Percentiles rank a stretch among this genome's conserved stretches.
Conservation (phyloP, 2,329 filamentous ascomycete genomes). For the Acephala macrosclerotiorum region DNA sequence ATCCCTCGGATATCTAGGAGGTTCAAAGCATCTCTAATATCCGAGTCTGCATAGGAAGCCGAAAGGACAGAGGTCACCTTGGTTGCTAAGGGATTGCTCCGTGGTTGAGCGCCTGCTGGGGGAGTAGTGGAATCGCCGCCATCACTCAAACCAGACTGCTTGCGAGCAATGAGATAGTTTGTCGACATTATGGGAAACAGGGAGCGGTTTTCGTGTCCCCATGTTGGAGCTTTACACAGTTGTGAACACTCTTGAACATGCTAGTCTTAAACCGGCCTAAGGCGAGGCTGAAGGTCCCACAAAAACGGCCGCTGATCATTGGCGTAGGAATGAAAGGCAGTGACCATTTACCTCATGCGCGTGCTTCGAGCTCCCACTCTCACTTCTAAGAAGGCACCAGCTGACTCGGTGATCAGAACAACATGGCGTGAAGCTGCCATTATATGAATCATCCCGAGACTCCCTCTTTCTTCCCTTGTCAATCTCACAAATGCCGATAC, state of each 20-base stretch:
- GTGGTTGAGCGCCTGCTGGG: conserved; percentile 37
- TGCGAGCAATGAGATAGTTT: conserved; percentile 40
- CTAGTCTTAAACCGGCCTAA: conserved; percentile 20
- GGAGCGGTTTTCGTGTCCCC: not conserved
- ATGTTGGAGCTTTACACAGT: not conserved
- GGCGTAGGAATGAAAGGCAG: conserved; percentile 14
- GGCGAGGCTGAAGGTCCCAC: conserved; percentile 31
- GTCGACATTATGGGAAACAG: conserved; percentile 31
- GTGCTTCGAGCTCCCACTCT: conserved; percentile 16
- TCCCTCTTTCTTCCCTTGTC: not conserved
- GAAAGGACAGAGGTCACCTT: conserved; percentile 88
- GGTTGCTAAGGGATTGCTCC: conserved; percentile 72
- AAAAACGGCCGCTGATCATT: conserved; percentile 11
- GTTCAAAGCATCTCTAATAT: conserved; percentile 84
- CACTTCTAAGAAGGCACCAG: conserved; percentile 19
- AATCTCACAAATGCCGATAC: conserved; percentile 31
- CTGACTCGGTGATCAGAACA: conserved; percentile 31
- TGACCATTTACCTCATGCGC: conserved; percentile 28
- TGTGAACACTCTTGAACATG: not conserved
- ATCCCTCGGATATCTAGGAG: conserved; percentile 77
- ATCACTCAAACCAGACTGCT: conserved; percentile 36
- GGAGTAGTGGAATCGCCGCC: conserved; percentile 35
- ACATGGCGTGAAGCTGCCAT: conserved; percentile 30
- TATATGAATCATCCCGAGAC: conserved; percentile 12
- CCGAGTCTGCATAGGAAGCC: conserved; percentile 89